These are phyloP conservation scores for Pterulicium gracile DNA, from an alignment of 1,284 basidiomycete species.

Conservation along the genomic window DNA sequence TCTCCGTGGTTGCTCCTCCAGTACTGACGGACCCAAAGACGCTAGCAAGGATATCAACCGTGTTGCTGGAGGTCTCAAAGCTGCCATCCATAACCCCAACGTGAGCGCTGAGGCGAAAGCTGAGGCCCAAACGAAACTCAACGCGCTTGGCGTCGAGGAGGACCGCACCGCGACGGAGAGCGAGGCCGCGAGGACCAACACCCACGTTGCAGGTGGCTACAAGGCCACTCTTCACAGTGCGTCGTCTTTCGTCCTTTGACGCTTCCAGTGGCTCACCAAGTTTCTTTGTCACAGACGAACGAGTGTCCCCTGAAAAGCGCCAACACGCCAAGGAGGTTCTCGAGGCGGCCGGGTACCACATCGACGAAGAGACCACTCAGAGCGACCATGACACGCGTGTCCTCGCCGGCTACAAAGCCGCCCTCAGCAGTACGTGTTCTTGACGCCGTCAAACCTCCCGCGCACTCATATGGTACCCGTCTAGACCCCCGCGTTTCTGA, in stretches of 20 bases:
- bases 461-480: conserved; percentile 4
- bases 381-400: conserved; percentile 5
- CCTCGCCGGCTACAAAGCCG: conserved; percentile 6
- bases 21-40: not conserved
- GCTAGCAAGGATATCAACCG: not conserved
- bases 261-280: not conserved
- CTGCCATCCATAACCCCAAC: conserved; percentile 26
- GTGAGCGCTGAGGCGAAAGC: conserved; percentile 30
- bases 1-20: not conserved
- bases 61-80: conserved; percentile 13
- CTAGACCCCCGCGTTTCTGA: conserved; percentile 11
- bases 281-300: conserved; percentile 1
- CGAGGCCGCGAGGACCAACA: not conserved
- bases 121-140: conserved; percentile 24
- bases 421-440: conserved; percentile 12
- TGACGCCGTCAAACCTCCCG: not conserved
- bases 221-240: conserved; percentile 5
- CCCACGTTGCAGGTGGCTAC: conserved; percentile 5
- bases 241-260: not conserved
- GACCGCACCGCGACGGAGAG: not conserved
- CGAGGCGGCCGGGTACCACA: conserved; percentile 2
- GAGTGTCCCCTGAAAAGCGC: not conserved
- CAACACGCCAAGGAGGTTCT: conserved; percentile 4
- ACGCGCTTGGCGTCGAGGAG: conserved; percentile 17
- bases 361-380: not conserved